Conservation (phyloP, 306 rosid species). For the Rosa persica region DNA sequence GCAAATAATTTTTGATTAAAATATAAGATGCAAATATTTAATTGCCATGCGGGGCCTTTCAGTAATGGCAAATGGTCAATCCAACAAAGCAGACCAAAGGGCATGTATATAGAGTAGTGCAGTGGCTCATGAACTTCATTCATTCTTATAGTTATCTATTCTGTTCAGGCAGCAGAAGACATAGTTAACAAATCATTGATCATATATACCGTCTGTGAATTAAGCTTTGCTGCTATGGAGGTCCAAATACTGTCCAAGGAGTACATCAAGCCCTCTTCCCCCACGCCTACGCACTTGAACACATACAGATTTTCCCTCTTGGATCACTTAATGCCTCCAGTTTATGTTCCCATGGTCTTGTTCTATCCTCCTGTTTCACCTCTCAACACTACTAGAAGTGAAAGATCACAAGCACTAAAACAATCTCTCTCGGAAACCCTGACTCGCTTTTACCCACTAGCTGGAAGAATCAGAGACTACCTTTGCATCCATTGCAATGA, state of each 20-base stretch:
- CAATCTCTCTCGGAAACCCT: conserved; percentile 6
- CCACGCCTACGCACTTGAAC: background rate
- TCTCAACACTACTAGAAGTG: background rate
- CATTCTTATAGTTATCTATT: background rate
- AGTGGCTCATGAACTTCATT: background rate
- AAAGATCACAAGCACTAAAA: background rate
- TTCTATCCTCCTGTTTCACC: background rate
- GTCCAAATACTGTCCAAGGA: background rate
- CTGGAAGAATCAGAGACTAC: background rate
- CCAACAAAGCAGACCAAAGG: background rate
- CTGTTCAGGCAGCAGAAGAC: background rate
- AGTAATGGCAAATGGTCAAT: too few relatives aligned
- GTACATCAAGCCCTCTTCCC: background rate
- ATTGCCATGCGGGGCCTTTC: too few relatives aligned
- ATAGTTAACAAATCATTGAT: background rate
- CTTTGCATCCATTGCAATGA: background rate
- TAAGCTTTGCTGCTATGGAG: background rate
- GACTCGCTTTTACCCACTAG: background rate
- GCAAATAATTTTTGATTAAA: too few relatives aligned
- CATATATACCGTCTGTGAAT: background rate
- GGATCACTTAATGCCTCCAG: background rate
- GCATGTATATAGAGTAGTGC: background rate
- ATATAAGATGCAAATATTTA: too few relatives aligned
- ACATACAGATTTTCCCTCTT: background rate
- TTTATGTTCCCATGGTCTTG: background rate